Base-by-base conservation (phyloP, 495 filamentous ascomycete genomes). In the Penicillium canariense region DNA sequence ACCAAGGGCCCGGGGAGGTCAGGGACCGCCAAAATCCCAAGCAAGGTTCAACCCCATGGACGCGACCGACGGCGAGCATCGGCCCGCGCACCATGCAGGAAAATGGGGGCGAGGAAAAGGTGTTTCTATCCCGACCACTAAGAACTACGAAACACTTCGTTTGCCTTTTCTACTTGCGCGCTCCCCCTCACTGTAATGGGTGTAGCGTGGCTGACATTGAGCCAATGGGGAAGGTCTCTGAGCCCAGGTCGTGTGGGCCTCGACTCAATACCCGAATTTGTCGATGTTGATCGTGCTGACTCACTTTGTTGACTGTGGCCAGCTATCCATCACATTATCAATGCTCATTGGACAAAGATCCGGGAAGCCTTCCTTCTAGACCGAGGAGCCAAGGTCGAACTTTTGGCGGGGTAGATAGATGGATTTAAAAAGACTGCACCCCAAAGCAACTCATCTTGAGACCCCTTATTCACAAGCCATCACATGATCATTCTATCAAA, bases 11-110 rank as follows among this genome's bases (percentile, higher is more conserved):
- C 4, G 32, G 27, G 18, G 7, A 34, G 8, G 22, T 50, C 32
- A 34, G 30, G 30, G 26, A 20, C 32, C 32, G 4, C n/a, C 22
- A 27, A 50, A 36, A 35, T 46, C 22, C 17, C 23, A 45, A 12
- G n/a, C 42, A 45, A 23, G 42, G 43, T 30, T 46, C 43, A 46
- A 46, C 43, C 26, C 43, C 43, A 12, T 42, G 38, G 20, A 22
- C 2, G 38, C 43, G 26, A 46, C 43, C 26, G 43, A 17, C 23
- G 26, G 43, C 26, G 28, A 46, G 9, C 26, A 46, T 14, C 26
- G n/a, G 20, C 43, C 25, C 42, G n/a, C 12, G 9, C 14, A 46
- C 8, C 26, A 46, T 27, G 43, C 42, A 44, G 26, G n/a, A 30
- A 30, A 8, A 46, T 46, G 43, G 43, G 43, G 43, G 25, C 43